Percentiles rank a stretch among this genome's conserved stretches.
phyloP scores from a whole-genome alignment of 768 basidiomycete species.

The Phaffia tasmanica region DNA sequence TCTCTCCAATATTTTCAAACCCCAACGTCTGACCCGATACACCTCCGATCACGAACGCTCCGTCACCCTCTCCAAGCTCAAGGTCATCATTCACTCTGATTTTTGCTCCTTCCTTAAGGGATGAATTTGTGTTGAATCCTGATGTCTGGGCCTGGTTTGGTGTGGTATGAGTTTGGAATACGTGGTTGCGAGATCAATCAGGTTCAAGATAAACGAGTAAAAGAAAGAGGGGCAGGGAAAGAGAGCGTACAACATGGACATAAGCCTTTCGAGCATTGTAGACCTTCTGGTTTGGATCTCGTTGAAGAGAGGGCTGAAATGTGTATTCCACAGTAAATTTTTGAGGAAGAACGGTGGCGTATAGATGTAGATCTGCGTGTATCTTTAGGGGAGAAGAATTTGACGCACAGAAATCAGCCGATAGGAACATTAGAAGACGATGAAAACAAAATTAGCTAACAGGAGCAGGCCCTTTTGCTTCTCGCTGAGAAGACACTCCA shows the following conservation, averaged over 20 bases:
- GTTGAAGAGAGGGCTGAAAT: constrained; percentile 37
- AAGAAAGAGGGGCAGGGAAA: neutral
- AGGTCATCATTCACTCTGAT: constrained; percentile 47
- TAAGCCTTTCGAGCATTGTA: constrained; percentile 51
- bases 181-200: neutral
- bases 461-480: constrained; percentile 68
- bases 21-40: constrained; percentile 41
- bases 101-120: constrained; percentile 45
- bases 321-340: constrained; percentile 48
- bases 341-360: constrained; percentile 60
- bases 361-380: constrained; percentile 47
- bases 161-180: neutral
- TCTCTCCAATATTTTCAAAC: constrained; percentile 52
- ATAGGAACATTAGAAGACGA: no score
- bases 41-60: constrained; percentile 56
- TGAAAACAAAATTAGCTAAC: constrained; percentile 30
- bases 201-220: neutral
- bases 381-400: constrained; percentile 28
- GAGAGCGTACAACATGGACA: constrained; percentile 49
- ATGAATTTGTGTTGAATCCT: constrained; percentile 53
- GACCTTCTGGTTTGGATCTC: constrained; percentile 22
- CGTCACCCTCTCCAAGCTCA: constrained; percentile 74
- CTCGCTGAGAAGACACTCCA: constrained; percentile 53
- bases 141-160: constrained; percentile 51
- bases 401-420: constrained; percentile 26